A percentile compares a stretch with the other conserved stretches of the same genome.
These are phyloP conservation scores for Albophoma yamanashiensis DNA, from an alignment of 2,329 filamentous ascomycete species.

Conservation along the genomic window DNA sequence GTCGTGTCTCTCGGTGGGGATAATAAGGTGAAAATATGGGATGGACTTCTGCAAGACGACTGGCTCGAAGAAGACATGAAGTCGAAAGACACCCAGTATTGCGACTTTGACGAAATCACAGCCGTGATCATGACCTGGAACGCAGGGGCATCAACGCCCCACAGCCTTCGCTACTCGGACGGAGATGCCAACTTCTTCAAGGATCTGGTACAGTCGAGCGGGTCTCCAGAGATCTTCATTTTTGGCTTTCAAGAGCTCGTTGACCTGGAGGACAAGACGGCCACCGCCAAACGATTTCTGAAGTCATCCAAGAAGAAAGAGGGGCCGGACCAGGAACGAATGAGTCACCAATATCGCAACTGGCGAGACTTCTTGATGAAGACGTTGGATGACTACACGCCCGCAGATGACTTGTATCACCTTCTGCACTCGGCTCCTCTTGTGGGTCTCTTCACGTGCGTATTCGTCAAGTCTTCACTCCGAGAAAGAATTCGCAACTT, in stretches of 20 bases:
- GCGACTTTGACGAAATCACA: constrained; percentile 71
- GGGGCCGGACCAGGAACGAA: constrained; percentile 72
- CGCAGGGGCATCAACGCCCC: constrained; percentile 88
- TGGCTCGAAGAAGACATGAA: constrained; percentile 93
- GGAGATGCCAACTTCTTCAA: constrained; percentile 70
- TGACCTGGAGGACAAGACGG: constrained; percentile 92
- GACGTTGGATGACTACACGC: constrained; percentile 74
- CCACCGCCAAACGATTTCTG: constrained; percentile 90
- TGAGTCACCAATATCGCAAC: constrained; percentile 94
- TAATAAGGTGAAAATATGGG: constrained; percentile 77
- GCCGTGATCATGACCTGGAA: constrained; percentile 91
- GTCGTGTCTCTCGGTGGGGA: constrained; percentile 82
- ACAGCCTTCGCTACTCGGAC: constrained; percentile 59
- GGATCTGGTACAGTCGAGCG: constrained; percentile 64
- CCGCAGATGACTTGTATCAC: constrained; percentile 65
- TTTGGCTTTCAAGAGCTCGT: constrained; percentile 99
- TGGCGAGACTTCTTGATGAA: constrained; percentile 87
- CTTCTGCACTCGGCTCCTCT: constrained; percentile 78
- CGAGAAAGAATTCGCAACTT: constrained; percentile 68
- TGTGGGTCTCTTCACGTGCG: constrained; percentile 89
- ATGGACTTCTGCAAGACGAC: constrained; percentile 85
- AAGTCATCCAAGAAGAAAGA: constrained; percentile 76
- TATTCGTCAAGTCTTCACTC: constrained; percentile 80
- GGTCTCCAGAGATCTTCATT: constrained; percentile 78
- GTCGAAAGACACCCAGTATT: constrained; percentile 69